Conservation (phyloP, 2,329 filamentous ascomycete species). For the Ceratocystis eucalypticola region DNA sequence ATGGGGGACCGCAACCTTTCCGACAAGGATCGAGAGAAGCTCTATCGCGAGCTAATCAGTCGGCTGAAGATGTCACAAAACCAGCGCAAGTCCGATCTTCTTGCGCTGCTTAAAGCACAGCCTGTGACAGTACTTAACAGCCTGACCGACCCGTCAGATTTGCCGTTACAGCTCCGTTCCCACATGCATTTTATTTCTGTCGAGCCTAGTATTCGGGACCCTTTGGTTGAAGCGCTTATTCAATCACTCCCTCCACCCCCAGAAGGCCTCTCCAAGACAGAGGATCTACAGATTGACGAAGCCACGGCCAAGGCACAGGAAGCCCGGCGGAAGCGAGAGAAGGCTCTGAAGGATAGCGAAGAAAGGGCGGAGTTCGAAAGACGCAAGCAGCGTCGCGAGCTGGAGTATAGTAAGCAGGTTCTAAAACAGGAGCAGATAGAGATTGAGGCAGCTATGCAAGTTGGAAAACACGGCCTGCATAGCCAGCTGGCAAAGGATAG, state of each 20-base stretch:
- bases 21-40: constrained; percentile 68
- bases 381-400: constrained; percentile 42
- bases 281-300: constrained; percentile 36
- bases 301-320: constrained; percentile 36
- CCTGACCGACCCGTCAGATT: constrained; percentile 38
- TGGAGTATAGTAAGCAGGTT: constrained; percentile 46
- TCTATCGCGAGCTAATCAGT: constrained; percentile 61
- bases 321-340: constrained; percentile 46
- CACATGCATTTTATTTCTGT: constrained; percentile 61
- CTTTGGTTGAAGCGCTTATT: constrained; percentile 53
- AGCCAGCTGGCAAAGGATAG: constrained; percentile 9
- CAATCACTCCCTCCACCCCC: constrained; percentile 45
- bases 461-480: constrained; percentile 43
- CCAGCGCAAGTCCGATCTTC: constrained; percentile 56
- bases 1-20: constrained; percentile 62
- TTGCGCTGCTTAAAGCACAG: constrained; percentile 48
- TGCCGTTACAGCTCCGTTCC: constrained; percentile 49
- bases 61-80: constrained; percentile 52
- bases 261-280: constrained; percentile 25
- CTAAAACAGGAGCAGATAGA: constrained; percentile 55
- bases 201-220: constrained; percentile 45
- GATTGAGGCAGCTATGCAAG: constrained; percentile 53
- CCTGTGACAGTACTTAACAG: constrained; percentile 47
- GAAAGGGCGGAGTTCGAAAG: constrained; percentile 49
- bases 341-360: constrained; percentile 53